Evolutionary conservation across 106 monocot genomes (phyloP).

Genomic region (Dendrobium catenatum): DNA sequence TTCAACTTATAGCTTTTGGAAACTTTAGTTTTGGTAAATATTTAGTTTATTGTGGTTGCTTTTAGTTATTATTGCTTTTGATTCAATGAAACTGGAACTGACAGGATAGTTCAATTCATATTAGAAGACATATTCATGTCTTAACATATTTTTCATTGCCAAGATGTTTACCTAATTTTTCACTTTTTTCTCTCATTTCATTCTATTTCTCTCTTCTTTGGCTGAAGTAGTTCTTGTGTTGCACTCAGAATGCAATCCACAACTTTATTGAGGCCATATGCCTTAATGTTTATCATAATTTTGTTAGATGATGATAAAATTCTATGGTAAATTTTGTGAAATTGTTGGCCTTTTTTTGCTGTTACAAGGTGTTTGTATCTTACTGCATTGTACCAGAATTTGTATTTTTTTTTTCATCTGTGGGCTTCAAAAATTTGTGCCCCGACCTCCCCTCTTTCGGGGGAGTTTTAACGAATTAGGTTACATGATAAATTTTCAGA

Average conservation of each 20-base stretch:
- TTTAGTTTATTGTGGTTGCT: not conserved
- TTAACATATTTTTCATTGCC: not conserved
- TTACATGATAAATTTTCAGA: too few relatives aligned
- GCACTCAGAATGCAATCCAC: not conserved
- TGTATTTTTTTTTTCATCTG: too few relatives aligned
- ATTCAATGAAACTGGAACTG: not conserved
- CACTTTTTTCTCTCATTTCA: not conserved
- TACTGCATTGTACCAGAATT: too few relatives aligned
- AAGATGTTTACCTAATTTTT: not conserved
- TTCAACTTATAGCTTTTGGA: not conserved
- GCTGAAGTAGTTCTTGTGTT: not conserved
- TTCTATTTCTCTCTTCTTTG: not conserved
- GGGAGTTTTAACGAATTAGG: too few relatives aligned
- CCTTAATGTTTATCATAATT: not conserved
- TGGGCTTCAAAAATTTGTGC: too few relatives aligned
- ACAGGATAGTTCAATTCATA: not conserved
- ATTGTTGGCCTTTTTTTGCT: too few relatives aligned
- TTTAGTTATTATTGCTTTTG: not conserved
- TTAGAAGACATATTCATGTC: not conserved
- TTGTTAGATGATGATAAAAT: too few relatives aligned
- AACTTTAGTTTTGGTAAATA: not conserved
- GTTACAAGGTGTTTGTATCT: too few relatives aligned
- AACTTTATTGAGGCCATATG: not conserved
- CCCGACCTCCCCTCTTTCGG: too few relatives aligned
- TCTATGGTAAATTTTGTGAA: too few relatives aligned